Base-by-base conservation (phyloP, 2,329 filamentous ascomycete species). In the Neodidymelliopsis sp. region DNA sequence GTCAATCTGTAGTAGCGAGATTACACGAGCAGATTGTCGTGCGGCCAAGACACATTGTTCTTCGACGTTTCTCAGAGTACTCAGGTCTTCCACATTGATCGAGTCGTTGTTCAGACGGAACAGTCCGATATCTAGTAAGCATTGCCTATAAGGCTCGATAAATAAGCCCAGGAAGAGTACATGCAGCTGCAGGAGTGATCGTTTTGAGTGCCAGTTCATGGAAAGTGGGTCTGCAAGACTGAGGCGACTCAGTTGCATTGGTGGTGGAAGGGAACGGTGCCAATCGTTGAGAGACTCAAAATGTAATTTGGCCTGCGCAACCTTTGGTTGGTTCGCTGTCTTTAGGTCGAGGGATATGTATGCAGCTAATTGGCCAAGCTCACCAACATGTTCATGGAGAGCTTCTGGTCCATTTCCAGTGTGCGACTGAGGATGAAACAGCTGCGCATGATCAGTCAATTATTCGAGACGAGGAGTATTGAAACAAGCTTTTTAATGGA, bases 161-260 rank as follows among this genome's bases (percentile, higher is more conserved):
- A 42, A 52, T 18, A 52, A 28, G 37, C 49, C 49, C 18, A 52
- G 22, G 31, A 52, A 52, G 10, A 52, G 30, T 23, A 47, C 41
- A 16, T 52, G 49, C 9, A 52, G 13, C n/a, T 47, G 49, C 19
- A 46, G 37, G 13, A 52, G 49, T 18, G 49, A 52, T 13, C 49
- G 37, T 31, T 52, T 47, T 7, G 31, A 36, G 15, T 38, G 20
- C 49, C 37, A 47, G 37, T 46, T 38, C 27, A 47, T 30, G 13
- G 19, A 30, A 11, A 38, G 18, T 4, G 42, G 41, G 31, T 52
- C 33, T 31, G 49, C 37, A 29, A 47, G 19, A 38, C 37, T 52
- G 30, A 52, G 37, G 31, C 36, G 38, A 31, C 49, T 52, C 25
- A 52, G 37, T 23, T 52, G 49, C 49, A 52, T 52, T 22, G 42